A percentile compares a stretch with the other conserved stretches of the same genome.
Conservation (phyloP, 176 grass and related monocot species). For the Hyparrhenia diplandra region DNA sequence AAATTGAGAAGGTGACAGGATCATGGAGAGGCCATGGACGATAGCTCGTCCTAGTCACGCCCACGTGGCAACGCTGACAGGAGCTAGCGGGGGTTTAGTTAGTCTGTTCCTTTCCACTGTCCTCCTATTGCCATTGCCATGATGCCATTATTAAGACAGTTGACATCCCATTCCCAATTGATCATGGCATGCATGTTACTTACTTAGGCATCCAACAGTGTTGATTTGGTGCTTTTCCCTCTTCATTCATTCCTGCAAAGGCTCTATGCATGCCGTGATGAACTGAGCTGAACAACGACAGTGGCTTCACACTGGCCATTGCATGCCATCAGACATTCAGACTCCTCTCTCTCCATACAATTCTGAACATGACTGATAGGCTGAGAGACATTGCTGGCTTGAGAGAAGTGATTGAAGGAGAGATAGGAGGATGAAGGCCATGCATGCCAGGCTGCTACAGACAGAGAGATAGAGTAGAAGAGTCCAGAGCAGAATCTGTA, state of each 20-base stretch:
- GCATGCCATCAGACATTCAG: background rate
- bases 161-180: background rate
- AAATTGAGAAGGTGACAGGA: no score
- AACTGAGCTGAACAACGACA: no score
- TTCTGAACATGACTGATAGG: background rate
- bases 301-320: background rate
- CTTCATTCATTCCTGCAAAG: background rate
- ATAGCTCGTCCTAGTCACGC: background rate
- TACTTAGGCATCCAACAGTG: background rate
- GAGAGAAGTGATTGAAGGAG: background rate
- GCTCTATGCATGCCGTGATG: background rate
- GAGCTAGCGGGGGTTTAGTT: background rate
- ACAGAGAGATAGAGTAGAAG: background rate
- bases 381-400: background rate
- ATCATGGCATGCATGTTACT: background rate
- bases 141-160: background rate
- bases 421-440: background rate
- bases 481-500: background rate
- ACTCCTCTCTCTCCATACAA: background rate
- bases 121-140: background rate
- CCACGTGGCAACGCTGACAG: slow-evolving; percentile 35
- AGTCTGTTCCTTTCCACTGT: slow-evolving; percentile 8
- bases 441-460: background rate
- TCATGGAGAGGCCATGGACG: no score
- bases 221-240: background rate